Base-by-base conservation (phyloP, 1,139 yeast species). In the Debaryomycetaceae sp. region DNA sequence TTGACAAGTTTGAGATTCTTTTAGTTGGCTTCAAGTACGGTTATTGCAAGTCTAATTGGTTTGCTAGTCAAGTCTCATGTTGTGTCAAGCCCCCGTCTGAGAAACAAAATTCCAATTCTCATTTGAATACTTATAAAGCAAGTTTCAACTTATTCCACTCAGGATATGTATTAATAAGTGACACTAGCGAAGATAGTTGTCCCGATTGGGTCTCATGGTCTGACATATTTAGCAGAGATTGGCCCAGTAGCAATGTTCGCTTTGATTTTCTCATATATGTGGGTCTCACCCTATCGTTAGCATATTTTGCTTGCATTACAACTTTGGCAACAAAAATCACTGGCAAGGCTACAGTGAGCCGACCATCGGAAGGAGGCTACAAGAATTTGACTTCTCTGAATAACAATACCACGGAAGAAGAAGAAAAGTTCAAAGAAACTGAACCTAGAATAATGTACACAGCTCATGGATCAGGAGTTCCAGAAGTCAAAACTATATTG, bases 381-480 rank as follows among this genome's bases (percentile, higher is more conserved):
- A 18, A 33, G 16, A 9, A 8, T 11, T 7, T 17, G 13, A 29
- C 18, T 22, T 18, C 8, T 16, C 22, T 18, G 18, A 17, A 16
- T 19, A 14, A 22, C 15, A 13, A 26, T 30, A 30, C 13, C 31
- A 15, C 16, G 16, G 34, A 31, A 31, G 37, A 11, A 29, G 42
- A 30, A 34, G 13, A 22, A 26, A 36, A 7, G 35, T 28, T 15
- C 18, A 34, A 22, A 19, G 19, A 11, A 11, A 29, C 19, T 15
- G 13, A 36, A 30, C 52, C 58, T 22, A 56, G 67, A 37, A 59
- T 61, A 3, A 66, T 78, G 53, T 79, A 78, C 50, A 69, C 82
- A 3, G 83, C 81, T 0, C 70, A 73, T 30, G 84, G 85, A 1
- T 75, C 81, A n/a, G 85, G 85, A 3, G 84, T 79, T 1, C 83